Evolutionary conservation across 1,284 basidiomycete genomes (phyloP).

Genomic region (Mycosarcoma mackinlayi): DNA sequence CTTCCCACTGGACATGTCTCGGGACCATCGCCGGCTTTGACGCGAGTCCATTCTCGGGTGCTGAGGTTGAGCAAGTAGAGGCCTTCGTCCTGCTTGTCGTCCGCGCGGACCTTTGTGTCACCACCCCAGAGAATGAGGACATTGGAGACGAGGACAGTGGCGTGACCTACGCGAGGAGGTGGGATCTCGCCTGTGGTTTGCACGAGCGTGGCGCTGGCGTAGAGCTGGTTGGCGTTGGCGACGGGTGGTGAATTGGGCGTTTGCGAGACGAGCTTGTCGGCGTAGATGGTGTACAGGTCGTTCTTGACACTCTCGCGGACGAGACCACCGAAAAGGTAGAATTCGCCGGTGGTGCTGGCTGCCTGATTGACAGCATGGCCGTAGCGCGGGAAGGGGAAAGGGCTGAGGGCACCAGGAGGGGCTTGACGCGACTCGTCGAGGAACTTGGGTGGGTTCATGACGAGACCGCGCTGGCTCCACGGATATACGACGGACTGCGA

Average conservation of each 20-base stretch:
- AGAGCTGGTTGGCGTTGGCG: constrained; percentile 64
- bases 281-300: constrained; percentile 79
- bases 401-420: constrained; percentile 64
- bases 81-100: constrained; percentile 89
- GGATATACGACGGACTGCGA: constrained; percentile 64
- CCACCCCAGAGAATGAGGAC: constrained; percentile 99
- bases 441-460: constrained; percentile 66
- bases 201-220: constrained; percentile 72
- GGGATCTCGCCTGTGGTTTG: constrained; percentile 88
- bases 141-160: constrained; percentile 92
- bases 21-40: constrained; percentile 69
- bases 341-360: constrained; percentile 80
- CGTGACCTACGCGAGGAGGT: constrained; percentile 90
- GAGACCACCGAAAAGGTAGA: constrained; percentile 96
- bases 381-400: constrained; percentile 90
- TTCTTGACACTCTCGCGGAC: constrained; percentile 91
- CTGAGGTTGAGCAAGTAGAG: constrained; percentile 93
- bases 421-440: constrained; percentile 65
- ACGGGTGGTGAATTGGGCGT: constrained; percentile 73
- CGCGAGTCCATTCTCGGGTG: constrained; percentile 90
- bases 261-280: constrained; percentile 74
- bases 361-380: constrained; percentile 93
- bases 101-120: constrained; percentile 81
- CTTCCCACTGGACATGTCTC: constrained; percentile 80
- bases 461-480: constrained; percentile 64